Conservation (phyloP, 306 rosid genomes). For the Glycine latifolia region DNA sequence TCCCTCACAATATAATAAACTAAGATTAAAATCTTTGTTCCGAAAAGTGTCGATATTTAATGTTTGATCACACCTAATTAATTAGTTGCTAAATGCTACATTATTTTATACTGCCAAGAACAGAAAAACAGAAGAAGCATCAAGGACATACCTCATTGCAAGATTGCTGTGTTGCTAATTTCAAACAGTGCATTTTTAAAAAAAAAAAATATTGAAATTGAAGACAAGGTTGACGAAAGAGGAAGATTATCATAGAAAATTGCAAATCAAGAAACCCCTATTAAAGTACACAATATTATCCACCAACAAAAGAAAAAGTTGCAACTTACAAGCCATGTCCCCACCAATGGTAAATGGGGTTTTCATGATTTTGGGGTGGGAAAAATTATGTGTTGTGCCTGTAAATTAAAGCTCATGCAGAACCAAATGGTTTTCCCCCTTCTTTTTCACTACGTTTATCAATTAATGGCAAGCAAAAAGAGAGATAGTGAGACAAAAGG, state of each 20-base stretch:
- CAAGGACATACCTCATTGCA: background rate
- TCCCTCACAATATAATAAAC: no score
- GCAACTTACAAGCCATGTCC: background rate
- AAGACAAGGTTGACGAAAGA: background rate
- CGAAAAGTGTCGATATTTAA: no score
- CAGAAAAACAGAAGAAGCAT: no score
- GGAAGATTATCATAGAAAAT: background rate
- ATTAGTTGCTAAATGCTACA: background rate
- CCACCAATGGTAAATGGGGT: constrained; percentile 10
- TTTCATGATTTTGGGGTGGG: background rate
- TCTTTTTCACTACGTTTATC: background rate
- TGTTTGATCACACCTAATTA: no score
- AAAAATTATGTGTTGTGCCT: background rate
- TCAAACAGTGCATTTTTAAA: background rate
- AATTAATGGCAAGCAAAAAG: constrained; percentile 2
- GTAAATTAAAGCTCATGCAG: background rate
- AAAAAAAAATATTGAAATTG: background rate
- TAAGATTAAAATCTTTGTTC: no score
- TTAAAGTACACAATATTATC: background rate
- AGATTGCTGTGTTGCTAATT: background rate
- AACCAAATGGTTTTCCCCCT: background rate
- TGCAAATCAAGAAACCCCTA: background rate
- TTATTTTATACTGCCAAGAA: no score
- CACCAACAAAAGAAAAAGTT: background rate
- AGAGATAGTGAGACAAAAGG: background rate